Conservation (phyloP, 1,284 basidiomycete species). For the Abortiporus biennis region DNA sequence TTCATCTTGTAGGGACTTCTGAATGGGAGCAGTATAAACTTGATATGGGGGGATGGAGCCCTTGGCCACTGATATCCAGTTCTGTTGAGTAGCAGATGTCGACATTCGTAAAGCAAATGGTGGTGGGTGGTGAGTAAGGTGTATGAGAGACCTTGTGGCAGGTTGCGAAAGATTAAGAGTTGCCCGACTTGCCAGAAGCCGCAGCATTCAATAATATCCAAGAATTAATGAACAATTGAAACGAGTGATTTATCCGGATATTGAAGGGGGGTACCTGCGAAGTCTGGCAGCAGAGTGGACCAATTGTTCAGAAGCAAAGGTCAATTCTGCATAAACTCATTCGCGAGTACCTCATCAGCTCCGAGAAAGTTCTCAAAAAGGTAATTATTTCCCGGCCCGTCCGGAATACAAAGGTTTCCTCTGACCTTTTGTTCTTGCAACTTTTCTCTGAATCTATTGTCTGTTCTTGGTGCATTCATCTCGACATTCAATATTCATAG, state of each 20-base stretch:
- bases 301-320: neutral
- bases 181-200: slow-evolving; percentile 13
- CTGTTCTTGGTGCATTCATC: too few relatives aligned
- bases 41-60: slow-evolving; percentile 16
- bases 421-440: too few relatives aligned
- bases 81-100: slow-evolving; percentile 4
- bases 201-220: slow-evolving; percentile 13
- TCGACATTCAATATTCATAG: too few relatives aligned
- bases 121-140: neutral
- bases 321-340: neutral
- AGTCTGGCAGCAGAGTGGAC: neutral
- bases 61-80: slow-evolving; percentile 19
- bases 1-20: slow-evolving; percentile 75
- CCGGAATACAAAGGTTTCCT: too few relatives aligned
- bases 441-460: neutral
- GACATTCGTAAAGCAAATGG: slow-evolving; percentile 10
- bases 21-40: slow-evolving; percentile 62
- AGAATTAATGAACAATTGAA: neutral
- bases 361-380: too few relatives aligned
- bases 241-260: too few relatives aligned
- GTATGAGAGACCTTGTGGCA: neutral
- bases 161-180: slow-evolving; percentile 3
- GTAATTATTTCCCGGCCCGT: too few relatives aligned
- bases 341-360: too few relatives aligned
- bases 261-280: neutral